These are phyloP conservation scores for Isabelozyma heimii DNA, from an alignment of 805 yeast species.

Conservation along the genomic window DNA sequence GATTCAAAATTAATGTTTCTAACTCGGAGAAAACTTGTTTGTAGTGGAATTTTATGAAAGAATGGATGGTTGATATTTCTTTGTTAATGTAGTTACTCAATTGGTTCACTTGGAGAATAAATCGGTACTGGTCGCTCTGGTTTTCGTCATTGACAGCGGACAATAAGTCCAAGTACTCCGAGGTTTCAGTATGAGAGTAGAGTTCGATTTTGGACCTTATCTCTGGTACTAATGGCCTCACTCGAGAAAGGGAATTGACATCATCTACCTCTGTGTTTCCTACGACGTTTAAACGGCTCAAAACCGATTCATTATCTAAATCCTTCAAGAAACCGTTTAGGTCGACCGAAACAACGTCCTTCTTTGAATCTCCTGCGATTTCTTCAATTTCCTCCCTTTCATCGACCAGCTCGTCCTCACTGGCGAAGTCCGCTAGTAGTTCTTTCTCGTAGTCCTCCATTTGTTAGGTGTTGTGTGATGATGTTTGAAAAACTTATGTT, in stretches of 20 bases:
- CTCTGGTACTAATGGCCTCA: slow-evolving; percentile 20
- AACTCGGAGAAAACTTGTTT: slow-evolving; percentile 68
- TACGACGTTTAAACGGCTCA: too few species aligned
- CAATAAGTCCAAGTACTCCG: slow-evolving; percentile 29
- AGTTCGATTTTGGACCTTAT: slow-evolving; percentile 16
- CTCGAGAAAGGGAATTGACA: slow-evolving; percentile 17
- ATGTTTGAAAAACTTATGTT: too few species aligned
- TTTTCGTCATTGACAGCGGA: slow-evolving; percentile 24
- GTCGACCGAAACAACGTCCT: slow-evolving; percentile 12
- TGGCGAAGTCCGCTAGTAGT: slow-evolving; percentile 40
- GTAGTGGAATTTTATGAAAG: slow-evolving; percentile 52
- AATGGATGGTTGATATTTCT: slow-evolving; percentile 51
- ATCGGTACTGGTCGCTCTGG: slow-evolving; percentile 43
- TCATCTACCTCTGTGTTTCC: slow-evolving; percentile 13
- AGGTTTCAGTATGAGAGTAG: slow-evolving; percentile 19
- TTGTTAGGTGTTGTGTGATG: too few species aligned
- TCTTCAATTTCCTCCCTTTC: slow-evolving; percentile 5
- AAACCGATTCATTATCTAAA: too few species aligned
- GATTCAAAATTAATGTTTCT: slow-evolving; percentile 56
- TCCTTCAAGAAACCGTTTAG: neutral
- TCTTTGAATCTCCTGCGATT: slow-evolving; percentile 6
- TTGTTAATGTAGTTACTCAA: slow-evolving; percentile 30
- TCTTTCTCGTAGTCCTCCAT: slow-evolving; percentile 39
- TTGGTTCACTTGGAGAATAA: slow-evolving; percentile 54
- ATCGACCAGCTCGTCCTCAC: slow-evolving; percentile 21